These are phyloP conservation scores for Xylaria polymorpha DNA, from an alignment of 2,329 filamentous ascomycete genomes.

Conservation along the genomic window DNA sequence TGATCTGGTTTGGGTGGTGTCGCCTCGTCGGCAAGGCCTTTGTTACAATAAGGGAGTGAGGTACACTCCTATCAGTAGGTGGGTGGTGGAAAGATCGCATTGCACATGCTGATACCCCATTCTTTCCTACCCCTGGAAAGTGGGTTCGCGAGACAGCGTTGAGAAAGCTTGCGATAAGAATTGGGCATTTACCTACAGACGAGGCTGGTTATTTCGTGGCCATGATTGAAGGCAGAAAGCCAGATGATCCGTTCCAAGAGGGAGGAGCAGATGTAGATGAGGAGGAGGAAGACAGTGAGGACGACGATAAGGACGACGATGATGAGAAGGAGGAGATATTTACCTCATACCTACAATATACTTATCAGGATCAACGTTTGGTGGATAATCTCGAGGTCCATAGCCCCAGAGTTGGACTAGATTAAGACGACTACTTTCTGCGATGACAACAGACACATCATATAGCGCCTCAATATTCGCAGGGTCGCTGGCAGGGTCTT, in stretches of 20 bases:
- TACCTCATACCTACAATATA: not conserved
- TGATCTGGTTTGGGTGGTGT: too few species aligned
- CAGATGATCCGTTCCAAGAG: constrained; percentile 6
- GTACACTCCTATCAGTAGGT: too few species aligned
- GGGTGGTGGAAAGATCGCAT: constrained; percentile 6
- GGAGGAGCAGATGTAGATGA: not conserved
- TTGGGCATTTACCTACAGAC: constrained; percentile 5
- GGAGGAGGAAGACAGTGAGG: not conserved
- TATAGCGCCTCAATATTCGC: too few species aligned
- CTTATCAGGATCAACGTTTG: not conserved
- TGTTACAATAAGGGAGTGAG: too few species aligned
- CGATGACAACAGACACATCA: too few species aligned
- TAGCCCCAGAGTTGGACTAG: not conserved
- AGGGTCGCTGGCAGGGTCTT: too few species aligned
- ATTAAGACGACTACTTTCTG: too few species aligned
- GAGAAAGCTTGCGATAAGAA: constrained; percentile 5
- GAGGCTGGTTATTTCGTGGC: constrained; percentile 9
- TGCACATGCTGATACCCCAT: not conserved
- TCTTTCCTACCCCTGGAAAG: constrained; percentile 8
- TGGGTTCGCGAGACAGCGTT: constrained; percentile 11
- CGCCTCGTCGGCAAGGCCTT: too few species aligned
- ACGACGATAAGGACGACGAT: too few species aligned
- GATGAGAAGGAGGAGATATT: constrained; percentile 4
- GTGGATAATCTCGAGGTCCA: not conserved
- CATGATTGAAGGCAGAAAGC: not conserved